Evolutionary conservation across 2,329 filamentous ascomycete genomes (phyloP).

Genomic region (Dactylellina haptotyla): DNA sequence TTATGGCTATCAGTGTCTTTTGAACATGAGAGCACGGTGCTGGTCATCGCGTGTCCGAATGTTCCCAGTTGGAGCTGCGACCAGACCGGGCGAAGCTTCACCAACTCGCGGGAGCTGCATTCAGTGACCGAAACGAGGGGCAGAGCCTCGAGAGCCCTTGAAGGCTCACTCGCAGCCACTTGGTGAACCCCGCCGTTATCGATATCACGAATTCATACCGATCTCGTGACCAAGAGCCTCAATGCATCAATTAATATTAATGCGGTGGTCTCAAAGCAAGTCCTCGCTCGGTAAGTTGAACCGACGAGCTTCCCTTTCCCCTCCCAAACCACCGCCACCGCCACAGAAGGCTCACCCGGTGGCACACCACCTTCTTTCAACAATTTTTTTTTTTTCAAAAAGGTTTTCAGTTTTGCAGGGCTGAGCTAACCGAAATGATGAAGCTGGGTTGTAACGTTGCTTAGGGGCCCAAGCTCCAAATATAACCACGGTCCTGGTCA

Average conservation of each 20-base stretch:
- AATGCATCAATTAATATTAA: too few relatives aligned
- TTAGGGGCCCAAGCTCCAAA: conserved; percentile 1
- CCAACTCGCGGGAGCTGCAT: too few relatives aligned
- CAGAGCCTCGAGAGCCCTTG: neutral
- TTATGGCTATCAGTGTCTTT: too few relatives aligned
- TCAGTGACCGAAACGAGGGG: neutral
- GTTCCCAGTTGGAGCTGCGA: too few relatives aligned
- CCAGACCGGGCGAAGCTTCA: too few relatives aligned
- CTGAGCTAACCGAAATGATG: conserved; percentile 44
- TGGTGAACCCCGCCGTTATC: neutral
- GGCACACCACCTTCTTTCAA: too few relatives aligned
- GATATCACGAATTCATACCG: neutral
- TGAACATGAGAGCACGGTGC: too few relatives aligned
- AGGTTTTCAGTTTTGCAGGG: conserved; percentile 33
- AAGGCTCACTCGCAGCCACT: neutral
- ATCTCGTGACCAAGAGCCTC: conserved; percentile 1
- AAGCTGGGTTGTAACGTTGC: conserved; percentile 10
- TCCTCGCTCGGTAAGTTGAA: neutral
- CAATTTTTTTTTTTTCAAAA: too few relatives aligned
- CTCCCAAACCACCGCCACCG: neutral
- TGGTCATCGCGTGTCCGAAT: too few relatives aligned
- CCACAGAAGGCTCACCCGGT: neutral
- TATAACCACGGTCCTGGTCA: neutral
- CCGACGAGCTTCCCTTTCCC: neutral
- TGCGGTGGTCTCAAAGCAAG: too few relatives aligned